A percentile compares a stretch with the other conserved stretches of the same genome.
These are phyloP conservation scores for Globisporangium megalacanthum DNA, from an alignment of 352 stramenopile species.

Conservation along the genomic window DNA sequence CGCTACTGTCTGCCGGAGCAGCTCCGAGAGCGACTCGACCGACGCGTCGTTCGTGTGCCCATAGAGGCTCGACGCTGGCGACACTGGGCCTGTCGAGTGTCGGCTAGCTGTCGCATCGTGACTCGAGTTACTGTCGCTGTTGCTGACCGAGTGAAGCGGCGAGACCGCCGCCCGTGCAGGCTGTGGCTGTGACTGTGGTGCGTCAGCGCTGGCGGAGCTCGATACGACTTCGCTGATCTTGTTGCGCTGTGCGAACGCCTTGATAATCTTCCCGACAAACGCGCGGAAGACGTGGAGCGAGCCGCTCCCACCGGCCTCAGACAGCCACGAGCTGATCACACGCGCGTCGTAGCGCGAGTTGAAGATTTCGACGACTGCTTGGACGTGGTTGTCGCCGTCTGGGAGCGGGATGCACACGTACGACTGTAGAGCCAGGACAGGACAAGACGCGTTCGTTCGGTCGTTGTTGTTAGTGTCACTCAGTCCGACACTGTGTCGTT, in stretches of 20 bases:
- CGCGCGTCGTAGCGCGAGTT: conserved; percentile 47
- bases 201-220: not conserved
- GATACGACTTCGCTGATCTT: conserved; percentile 25
- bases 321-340: conserved; percentile 39
- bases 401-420: conserved; percentile 71
- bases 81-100: not conserved
- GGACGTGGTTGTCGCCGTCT: conserved; percentile 41
- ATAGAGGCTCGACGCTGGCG: not conserved
- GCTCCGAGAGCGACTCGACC: conserved; percentile 37
- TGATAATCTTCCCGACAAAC: conserved; percentile 54
- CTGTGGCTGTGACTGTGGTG: not conserved
- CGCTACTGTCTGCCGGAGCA: conserved; percentile 42
- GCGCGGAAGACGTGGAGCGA: conserved; percentile 57
- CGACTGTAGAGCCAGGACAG: conserved; percentile 16
- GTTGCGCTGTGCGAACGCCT: conserved; percentile 33
- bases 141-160: not conserved
- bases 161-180: not conserved
- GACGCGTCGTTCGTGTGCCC: conserved; percentile 19
- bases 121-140: not conserved
- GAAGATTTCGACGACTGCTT: conserved; percentile 62
- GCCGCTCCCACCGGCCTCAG: conserved; percentile 17
- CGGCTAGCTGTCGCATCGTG: not conserved
- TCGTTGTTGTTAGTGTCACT: not conserved
- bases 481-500: too few relatives aligned
- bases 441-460: not conserved